These are phyloP conservation scores for Carex pumila DNA, from an alignment of 176 grass and related monocot genomes.

Conservation along the genomic window DNA sequence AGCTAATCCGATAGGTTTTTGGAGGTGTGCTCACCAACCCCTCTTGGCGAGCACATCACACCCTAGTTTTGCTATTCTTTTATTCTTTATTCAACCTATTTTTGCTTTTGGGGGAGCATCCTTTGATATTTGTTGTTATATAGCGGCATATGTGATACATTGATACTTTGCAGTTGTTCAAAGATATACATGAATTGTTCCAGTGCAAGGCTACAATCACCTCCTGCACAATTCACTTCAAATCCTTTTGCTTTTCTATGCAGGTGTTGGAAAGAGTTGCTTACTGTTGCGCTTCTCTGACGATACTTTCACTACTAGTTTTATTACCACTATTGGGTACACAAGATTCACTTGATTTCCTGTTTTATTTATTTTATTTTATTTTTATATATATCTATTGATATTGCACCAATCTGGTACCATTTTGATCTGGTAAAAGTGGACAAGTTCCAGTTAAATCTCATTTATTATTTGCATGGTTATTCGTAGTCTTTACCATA, in stretches of 20 bases:
- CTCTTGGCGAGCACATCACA: too few species aligned
- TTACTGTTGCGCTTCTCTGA: conserved; percentile 22
- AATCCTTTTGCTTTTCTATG: neutral
- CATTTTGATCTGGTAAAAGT: neutral
- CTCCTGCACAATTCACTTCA: neutral
- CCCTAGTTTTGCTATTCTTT: neutral
- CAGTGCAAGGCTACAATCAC: neutral
- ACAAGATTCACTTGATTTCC: neutral
- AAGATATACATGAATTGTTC: neutral
- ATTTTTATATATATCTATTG: neutral
- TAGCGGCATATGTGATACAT: neutral
- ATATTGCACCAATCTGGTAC: neutral
- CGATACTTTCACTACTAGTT: conserved; percentile 24
- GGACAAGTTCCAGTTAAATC: neutral
- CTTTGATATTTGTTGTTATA: neutral
- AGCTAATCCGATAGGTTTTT: too few species aligned
- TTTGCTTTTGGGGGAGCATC: neutral
- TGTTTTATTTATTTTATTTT: neutral
- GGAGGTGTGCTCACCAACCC: too few species aligned
- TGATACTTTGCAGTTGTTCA: neutral
- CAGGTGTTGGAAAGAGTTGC: conserved; percentile 30
- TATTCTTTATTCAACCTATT: neutral
- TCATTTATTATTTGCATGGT: neutral
- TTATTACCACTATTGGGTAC: conserved; percentile 27
- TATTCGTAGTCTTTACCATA: neutral